Evolutionary conservation across 129 eudicot genomes (phyloP).

Genomic region (Centella asiatica): DNA sequence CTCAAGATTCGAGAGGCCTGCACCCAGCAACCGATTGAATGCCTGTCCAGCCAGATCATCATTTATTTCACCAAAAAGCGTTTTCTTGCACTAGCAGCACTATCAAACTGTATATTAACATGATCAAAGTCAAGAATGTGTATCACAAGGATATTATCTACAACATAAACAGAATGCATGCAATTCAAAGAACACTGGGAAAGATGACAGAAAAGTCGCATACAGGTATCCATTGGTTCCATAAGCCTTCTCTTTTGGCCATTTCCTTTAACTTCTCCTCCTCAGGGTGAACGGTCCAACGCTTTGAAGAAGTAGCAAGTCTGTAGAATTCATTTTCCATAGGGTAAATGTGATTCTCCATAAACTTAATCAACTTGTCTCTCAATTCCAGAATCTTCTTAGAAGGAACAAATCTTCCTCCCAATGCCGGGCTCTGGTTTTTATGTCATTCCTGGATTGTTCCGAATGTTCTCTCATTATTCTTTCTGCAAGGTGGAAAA

Average conservation of each 20-base stretch:
- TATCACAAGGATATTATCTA: not conserved
- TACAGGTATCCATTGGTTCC: slow-evolving; percentile 96
- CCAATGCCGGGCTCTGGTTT: slow-evolving; percentile 25
- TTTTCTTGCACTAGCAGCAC: slow-evolving; percentile 79
- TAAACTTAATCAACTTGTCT: slow-evolving; percentile 59
- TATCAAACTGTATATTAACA: slow-evolving; percentile 49
- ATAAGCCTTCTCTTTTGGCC: slow-evolving; percentile 83
- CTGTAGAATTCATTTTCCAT: slow-evolving; percentile 62
- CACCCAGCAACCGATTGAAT: slow-evolving; percentile 58
- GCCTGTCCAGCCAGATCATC: slow-evolving; percentile 22
- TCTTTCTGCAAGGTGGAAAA: slow-evolving; percentile 26
- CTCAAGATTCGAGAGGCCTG: slow-evolving; percentile 89
- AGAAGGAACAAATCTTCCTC: slow-evolving; percentile 55
- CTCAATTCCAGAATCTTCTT: slow-evolving; percentile 53
- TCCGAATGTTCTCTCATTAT: slow-evolving; percentile 22
- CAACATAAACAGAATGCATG: not conserved
- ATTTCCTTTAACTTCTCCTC: slow-evolving; percentile 84
- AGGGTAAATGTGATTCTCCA: slow-evolving; percentile 77
- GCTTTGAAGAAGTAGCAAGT: slow-evolving; percentile 60
- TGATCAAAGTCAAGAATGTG: slow-evolving; percentile 3
- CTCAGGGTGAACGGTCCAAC: slow-evolving; percentile 88
- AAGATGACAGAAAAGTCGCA: slow-evolving; percentile 11
- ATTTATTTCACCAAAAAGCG: slow-evolving; percentile 35
- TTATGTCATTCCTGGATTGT: slow-evolving; percentile 22
- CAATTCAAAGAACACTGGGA: not conserved